phyloP scores from a whole-genome alignment of 257 asterid species.

The Nicotiana undulata region DNA sequence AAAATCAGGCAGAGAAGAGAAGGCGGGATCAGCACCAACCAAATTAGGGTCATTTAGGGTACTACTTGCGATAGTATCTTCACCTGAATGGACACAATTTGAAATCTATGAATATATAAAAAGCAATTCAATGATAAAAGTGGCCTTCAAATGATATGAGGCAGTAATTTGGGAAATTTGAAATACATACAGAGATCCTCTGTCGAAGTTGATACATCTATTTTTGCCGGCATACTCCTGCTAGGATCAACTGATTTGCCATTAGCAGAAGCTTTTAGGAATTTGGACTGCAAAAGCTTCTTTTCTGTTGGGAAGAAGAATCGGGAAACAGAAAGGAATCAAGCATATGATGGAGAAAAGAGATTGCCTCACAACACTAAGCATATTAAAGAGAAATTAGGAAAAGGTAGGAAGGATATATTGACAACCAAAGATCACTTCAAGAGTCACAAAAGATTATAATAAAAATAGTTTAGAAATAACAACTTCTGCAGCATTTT shows the following conservation, averaged over 20 bases:
- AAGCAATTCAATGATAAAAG: neutral
- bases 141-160: neutral
- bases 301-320: slow-evolving; percentile 53
- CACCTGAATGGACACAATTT: slow-evolving; percentile 17
- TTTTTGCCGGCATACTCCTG: slow-evolving; percentile 35
- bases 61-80: slow-evolving; percentile 18
- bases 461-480: neutral
- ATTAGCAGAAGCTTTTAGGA: slow-evolving; percentile 65
- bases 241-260: slow-evolving; percentile 45
- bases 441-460: neutral
- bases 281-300: slow-evolving; percentile 72
- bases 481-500: neutral
- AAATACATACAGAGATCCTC: slow-evolving; percentile 73
- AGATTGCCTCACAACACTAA: neutral
- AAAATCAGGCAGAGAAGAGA: slow-evolving; percentile 42
- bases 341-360: neutral
- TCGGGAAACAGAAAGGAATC: slow-evolving; percentile 3
- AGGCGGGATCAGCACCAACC: slow-evolving; percentile 33
- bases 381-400: neutral
- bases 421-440: neutral
- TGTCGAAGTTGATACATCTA: slow-evolving; percentile 79
- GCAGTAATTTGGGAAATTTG: neutral
- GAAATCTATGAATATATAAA: slow-evolving; percentile 13
- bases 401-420: neutral
- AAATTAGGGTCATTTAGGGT: slow-evolving; percentile 23